Base-by-base conservation (phyloP, 371 early-diverging fungal genomes). In the Mucor saturninus region DNA sequence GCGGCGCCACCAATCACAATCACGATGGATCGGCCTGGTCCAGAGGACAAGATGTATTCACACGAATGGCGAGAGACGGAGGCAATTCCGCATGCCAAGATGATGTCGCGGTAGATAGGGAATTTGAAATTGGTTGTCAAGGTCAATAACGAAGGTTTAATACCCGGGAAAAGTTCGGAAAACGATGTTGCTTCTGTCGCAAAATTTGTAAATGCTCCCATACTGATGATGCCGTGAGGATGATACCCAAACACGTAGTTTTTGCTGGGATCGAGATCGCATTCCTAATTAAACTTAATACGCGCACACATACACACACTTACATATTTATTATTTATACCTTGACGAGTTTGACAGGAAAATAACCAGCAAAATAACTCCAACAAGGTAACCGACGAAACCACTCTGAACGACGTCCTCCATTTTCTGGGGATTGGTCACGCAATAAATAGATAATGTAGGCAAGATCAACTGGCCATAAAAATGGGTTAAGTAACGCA, bases 221-320 rank as follows among this genome's bases (percentile, higher is more conserved):
- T 75, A 11, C 87, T 83, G 51, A 95, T 85, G 39, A 96, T 89
- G 9, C 94, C 92, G 49, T 92, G 92, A 10, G 92, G 92, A 59
- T 90, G 90, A 57, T 89, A 89, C 2, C 89, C 90, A 70, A 92
- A 89, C 13, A 92, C 72, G 49, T 92, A 92, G 62, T 86, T 91
- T 61, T 84, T 83, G 21, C 67, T 64, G 5, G 91, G 87, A 59
- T 92, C 91, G 55, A 94, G 69, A n/a, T 92, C 91, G 88, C 88
- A 81, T 89, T 65, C 15, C 13, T 61, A 10, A 48, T 5, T 42
- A 4, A 42, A 42, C 13, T 42, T 14, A 42, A 5, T 14, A 42
- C 10, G 4, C 11, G 14, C 11, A 42, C 5, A 39, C 11, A 42
- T 9, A 14, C 4, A 10, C 6, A 42, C 4, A 10, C 5, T 4